Conservation (phyloP, 108 stramenopile species). For the Cyclotella choctawhatcheeana region DNA sequence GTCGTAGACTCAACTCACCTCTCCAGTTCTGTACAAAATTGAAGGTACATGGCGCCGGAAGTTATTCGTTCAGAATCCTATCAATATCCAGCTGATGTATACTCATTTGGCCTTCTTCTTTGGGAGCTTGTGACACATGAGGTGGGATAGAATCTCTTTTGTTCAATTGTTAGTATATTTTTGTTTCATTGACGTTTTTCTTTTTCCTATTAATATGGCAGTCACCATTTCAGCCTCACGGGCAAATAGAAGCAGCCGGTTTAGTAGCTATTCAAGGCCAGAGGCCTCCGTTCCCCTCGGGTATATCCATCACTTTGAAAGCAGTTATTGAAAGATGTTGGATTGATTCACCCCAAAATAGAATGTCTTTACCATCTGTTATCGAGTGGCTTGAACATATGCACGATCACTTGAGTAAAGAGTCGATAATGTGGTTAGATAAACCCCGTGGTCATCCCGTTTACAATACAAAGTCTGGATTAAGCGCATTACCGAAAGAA, state of each 20-base stretch:
- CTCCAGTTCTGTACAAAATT: too few species aligned
- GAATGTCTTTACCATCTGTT: constrained; percentile 52
- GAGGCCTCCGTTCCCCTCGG: constrained; percentile 61
- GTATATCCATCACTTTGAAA: constrained; percentile 43
- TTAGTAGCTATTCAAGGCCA: constrained; percentile 59
- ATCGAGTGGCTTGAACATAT: constrained; percentile 36
- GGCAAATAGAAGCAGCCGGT: constrained; percentile 69
- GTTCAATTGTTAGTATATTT: too few species aligned
- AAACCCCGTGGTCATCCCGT: constrained; percentile 65
- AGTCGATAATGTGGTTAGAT: constrained; percentile 55
- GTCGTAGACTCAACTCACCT: neutral
- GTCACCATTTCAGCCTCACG: constrained; percentile 60
- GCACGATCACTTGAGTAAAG: constrained; percentile 27
- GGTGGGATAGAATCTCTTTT: too few species aligned
- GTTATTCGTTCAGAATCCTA: constrained; percentile 77
- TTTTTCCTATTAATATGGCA: too few species aligned
- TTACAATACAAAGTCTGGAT: constrained; percentile 26
- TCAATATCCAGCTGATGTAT: constrained; percentile 69
- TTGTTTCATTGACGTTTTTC: too few species aligned
- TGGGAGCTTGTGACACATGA: constrained; percentile 78
- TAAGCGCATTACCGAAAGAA: neutral
- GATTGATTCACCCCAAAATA: constrained; percentile 54
- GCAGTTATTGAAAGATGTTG: constrained; percentile 62
- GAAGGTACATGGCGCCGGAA: constrained; percentile 60
- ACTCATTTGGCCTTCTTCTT: constrained; percentile 67